Evolutionary conservation across 306 rosid species (phyloP).

Genomic region (Argentina anserina): DNA sequence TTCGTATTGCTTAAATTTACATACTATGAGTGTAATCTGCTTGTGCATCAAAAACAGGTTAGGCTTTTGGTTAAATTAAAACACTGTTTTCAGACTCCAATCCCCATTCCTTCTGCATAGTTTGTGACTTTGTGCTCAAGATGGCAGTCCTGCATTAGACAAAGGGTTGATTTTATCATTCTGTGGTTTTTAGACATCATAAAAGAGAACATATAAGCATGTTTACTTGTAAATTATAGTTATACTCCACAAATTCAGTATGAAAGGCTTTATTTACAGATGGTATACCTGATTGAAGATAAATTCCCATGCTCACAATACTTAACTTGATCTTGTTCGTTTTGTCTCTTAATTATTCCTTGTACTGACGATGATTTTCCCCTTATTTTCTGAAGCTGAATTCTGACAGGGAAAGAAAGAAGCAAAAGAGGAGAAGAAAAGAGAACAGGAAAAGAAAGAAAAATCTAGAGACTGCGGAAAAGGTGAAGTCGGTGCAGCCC

Average conservation of each 20-base stretch:
- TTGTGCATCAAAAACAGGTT: background rate
- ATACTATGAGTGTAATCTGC: background rate
- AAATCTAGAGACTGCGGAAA: background rate
- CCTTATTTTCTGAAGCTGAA: background rate
- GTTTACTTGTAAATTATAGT: background rate
- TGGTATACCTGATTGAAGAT: background rate
- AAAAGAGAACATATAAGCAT: background rate
- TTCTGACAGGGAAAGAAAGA: background rate
- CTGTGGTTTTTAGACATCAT: background rate
- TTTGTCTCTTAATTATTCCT: background rate
- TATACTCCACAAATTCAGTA: background rate
- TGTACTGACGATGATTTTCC: background rate
- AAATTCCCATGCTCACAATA: background rate
- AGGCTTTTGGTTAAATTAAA: background rate
- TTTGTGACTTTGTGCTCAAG: background rate
- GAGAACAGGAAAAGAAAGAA: constrained; percentile 8
- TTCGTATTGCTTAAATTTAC: background rate
- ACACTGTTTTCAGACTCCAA: background rate
- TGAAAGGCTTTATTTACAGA: background rate
- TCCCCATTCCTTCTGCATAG: background rate
- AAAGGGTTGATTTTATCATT: background rate
- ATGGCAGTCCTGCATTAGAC: background rate
- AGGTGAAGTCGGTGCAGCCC: too few species aligned
- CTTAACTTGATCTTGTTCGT: background rate
- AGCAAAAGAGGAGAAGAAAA: constrained; percentile 3